Percentiles rank a stretch among this genome's conserved stretches.
Evolutionary conservation across 2,329 filamentous ascomycete species (phyloP).

Genomic region (Alternaria burnsii): DNA sequence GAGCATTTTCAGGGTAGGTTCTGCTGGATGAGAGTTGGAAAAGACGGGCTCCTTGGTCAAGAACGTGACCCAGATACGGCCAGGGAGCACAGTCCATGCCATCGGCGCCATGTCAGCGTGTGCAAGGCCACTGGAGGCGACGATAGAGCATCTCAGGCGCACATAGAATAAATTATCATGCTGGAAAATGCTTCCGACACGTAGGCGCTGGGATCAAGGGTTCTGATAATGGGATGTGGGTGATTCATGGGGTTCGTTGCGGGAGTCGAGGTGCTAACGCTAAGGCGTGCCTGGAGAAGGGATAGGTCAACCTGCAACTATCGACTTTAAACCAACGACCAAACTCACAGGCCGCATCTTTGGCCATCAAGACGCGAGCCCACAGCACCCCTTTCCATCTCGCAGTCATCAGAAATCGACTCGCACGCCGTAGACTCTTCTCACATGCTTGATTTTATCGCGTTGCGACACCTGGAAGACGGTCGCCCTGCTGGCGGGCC

Average conservation of each 20-base stretch:
- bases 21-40: neutral
- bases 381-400: slow-evolving; percentile 45
- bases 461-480: slow-evolving; percentile 53
- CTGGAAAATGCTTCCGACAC: neutral
- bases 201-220: neutral
- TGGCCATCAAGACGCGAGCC: slow-evolving; percentile 47
- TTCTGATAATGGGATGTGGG: slow-evolving; percentile 18
- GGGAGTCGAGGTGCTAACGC: slow-evolving; percentile 15
- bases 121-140: neutral
- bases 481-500: slow-evolving; percentile 50
- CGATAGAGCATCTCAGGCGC: neutral
- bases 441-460: slow-evolving; percentile 52
- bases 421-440: slow-evolving; percentile 41
- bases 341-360: slow-evolving; percentile 33
- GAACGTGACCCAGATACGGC: neutral
- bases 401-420: slow-evolving; percentile 38
- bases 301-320: slow-evolving; percentile 17
- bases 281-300: slow-evolving; percentile 21
- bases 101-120: neutral
- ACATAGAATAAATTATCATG: neutral
- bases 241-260: slow-evolving; percentile 14
- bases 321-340: slow-evolving; percentile 17
- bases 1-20: neutral
- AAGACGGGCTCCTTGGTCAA: neutral
- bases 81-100: neutral